Evolutionary conservation across 805 yeast species (phyloP).

Genomic region (Zygosaccharomyces siamensis): DNA sequence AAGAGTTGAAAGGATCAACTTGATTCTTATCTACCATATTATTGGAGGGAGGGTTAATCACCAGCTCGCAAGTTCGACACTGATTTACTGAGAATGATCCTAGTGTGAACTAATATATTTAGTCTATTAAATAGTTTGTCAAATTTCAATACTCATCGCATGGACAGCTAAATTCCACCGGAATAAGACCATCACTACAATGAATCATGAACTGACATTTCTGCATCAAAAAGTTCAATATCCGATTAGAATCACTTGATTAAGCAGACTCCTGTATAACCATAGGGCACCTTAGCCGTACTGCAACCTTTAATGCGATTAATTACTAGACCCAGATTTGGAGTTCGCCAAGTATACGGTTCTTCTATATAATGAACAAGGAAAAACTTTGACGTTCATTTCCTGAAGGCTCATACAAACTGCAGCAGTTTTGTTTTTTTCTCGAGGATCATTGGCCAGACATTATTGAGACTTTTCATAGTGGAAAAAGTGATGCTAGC

Average conservation of each 20-base stretch:
- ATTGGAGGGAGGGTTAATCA: neutral
- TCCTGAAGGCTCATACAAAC: too few species aligned
- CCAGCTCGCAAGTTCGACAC: too few species aligned
- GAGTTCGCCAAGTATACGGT: neutral
- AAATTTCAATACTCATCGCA: constrained; percentile 5
- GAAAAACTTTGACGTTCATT: too few species aligned
- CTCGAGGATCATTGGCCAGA: too few species aligned
- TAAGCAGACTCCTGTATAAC: neutral
- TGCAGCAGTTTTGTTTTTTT: too few species aligned
- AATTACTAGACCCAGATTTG: neutral
- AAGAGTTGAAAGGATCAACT: constrained; percentile 73
- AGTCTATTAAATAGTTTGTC: constrained; percentile 2
- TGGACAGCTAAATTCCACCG: constrained; percentile 4
- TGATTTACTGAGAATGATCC: neutral
- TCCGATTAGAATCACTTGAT: neutral
- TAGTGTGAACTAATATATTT: neutral
- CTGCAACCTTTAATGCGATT: neutral
- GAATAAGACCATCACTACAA: neutral
- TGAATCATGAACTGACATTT: constrained; percentile 1
- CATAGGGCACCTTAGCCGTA: neutral
- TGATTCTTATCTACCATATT: constrained; percentile 26
- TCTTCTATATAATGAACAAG: neutral
- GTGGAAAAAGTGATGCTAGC: too few species aligned
- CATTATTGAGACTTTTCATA: too few species aligned
- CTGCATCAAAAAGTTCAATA: neutral